Evolutionary conservation across 2,329 filamentous ascomycete genomes (phyloP), one percentile per base, ranked within the genome.

Genomic region (Pseudogymnoascus sp.): DNA sequence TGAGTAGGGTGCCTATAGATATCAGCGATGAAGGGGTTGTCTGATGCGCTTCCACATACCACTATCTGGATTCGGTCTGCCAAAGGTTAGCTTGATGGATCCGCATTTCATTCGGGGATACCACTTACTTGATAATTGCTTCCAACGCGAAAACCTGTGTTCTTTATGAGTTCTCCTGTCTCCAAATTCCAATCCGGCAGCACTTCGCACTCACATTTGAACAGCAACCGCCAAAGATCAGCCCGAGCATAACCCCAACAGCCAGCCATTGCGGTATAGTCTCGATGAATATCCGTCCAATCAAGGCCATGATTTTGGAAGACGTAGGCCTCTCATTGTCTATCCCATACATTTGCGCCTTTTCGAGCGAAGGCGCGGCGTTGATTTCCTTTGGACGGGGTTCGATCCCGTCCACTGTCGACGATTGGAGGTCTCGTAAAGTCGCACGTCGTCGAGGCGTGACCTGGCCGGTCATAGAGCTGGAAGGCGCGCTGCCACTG

Each of bases 181-280:
- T 64, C 35, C 14, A 45, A 21, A 5, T 55, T 31, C 40, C 38
- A 41, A 55, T 41, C 28, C 43, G 60, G 37, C 58, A 61, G 61
- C 41, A 61, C 25, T 33, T 55, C 28, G 49, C 25, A 77, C 86
- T 76, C 79, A 93, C 93, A 81, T 96, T 96, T 37, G 91, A 91
- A 77, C 93, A 96, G 73, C 92, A 96, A 31, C 95, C 95, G 60
- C 95, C 95, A 75, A 99, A 97, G 64, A 99, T 97, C 67, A 97
- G 83, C 60, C 82, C 82, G 63, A 93, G 81, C 83, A 96, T 96
- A 63, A 82, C 79, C 21, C 81, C 79, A 52, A 88, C 79, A 63
- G 83, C 82, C 38, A 90, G 75, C 82, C 83, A 88, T 74, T 82
- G 81, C 33, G 85, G 83, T 63, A 88, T 81, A 3, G 81, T 82